Conservation (phyloP, 208 protist species). For the Leishmania major region DNA sequence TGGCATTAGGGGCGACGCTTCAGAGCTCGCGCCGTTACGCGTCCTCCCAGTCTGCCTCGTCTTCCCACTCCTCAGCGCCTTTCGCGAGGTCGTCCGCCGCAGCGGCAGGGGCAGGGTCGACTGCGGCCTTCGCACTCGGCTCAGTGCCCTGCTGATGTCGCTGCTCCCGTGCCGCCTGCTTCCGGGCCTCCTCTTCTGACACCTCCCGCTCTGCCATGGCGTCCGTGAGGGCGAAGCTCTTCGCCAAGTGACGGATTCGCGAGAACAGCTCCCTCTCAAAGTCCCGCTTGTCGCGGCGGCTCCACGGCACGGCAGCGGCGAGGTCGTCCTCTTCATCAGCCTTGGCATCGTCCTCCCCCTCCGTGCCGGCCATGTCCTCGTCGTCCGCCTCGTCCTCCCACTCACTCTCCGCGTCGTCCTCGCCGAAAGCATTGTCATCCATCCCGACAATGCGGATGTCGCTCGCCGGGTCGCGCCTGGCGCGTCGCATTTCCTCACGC, state of each 20-base stretch:
- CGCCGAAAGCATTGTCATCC: constrained; percentile 32
- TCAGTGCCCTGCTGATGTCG: constrained; percentile 1
- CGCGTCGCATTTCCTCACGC: constrained; percentile 48
- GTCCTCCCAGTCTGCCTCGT: constrained; percentile 17
- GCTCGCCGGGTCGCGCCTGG: constrained; percentile 29
- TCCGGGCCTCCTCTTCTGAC: constrained; percentile 20
- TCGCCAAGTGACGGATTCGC: constrained; percentile 38
- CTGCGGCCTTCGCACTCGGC: not conserved
- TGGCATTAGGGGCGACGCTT: not conserved
- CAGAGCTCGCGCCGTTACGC: not conserved
- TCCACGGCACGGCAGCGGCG: constrained; percentile 29
- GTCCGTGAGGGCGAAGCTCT: constrained; percentile 38
- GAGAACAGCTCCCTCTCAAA: constrained; percentile 52
- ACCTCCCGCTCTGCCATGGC: constrained; percentile 42
- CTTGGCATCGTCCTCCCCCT: constrained; percentile 9
- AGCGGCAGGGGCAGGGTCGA: not conserved
- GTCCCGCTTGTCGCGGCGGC: constrained; percentile 38
- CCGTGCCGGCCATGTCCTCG: constrained; percentile 21
- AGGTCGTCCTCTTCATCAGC: constrained; percentile 22
- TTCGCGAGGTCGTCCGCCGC: not conserved
- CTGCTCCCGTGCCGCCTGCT: constrained; percentile 13
- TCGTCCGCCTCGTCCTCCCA: constrained; percentile 33
- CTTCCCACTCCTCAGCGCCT: constrained; percentile 36
- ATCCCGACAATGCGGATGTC: constrained; percentile 42
- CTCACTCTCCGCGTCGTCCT: constrained; percentile 19